Percentiles rank a stretch among this genome's conserved stretches.
Conservation (phyloP, 257 asterid species). For the Agastache rugosa region DNA sequence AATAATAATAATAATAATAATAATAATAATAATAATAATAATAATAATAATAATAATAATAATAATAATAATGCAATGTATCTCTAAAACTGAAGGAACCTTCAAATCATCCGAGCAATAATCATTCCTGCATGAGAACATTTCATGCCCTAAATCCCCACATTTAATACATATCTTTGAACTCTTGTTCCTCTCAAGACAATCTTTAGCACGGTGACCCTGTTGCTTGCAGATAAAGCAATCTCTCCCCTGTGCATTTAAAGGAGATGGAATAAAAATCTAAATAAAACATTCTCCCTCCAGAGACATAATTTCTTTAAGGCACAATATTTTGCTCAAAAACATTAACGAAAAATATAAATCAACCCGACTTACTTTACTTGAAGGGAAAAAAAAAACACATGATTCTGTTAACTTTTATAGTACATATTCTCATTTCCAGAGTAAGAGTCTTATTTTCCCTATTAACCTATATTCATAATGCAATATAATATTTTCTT, state of each 20-base stretch:
- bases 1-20: neutral
- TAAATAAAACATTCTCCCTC: neutral
- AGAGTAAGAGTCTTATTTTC: no score
- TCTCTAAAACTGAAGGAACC: constrained; percentile 45
- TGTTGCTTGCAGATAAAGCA: constrained; percentile 86
- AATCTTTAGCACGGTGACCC: constrained; percentile 94
- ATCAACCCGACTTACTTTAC: neutral
- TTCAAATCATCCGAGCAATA: constrained; percentile 76
- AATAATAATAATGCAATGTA: constrained; percentile 6
- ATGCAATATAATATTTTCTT: neutral
- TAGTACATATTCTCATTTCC: no score
- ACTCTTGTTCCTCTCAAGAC: constrained; percentile 65
- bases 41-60: neutral
- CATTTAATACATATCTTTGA: constrained; percentile 78
- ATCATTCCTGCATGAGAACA: constrained; percentile 75
- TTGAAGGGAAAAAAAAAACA: no score
- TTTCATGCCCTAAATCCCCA: constrained; percentile 86
- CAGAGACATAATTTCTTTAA: neutral
- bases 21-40: neutral
- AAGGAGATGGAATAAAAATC: constrained; percentile 21
- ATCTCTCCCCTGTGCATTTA: constrained; percentile 65
- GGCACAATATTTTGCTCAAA: neutral
- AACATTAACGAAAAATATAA: neutral
- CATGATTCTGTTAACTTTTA: no score
- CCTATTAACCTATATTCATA: no score